Conservation (phyloP, 495 filamentous ascomycete species). For the Staphylotrichum tortipilum region DNA sequence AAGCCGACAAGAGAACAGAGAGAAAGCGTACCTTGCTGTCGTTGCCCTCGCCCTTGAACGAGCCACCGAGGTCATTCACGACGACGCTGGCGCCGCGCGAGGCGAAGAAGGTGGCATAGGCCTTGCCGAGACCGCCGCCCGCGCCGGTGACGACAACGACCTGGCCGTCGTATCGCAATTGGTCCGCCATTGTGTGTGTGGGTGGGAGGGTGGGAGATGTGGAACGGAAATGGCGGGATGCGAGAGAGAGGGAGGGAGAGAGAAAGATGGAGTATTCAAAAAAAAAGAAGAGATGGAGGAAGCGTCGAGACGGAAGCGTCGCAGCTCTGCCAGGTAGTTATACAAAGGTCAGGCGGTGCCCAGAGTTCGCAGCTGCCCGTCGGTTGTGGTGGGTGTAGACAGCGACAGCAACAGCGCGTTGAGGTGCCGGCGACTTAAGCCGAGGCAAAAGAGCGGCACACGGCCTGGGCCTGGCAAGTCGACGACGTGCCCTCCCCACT, state of each 20-base stretch:
- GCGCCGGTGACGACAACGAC: conserved; percentile 95
- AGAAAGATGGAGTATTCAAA: not conserved
- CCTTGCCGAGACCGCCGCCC: conserved; percentile 88
- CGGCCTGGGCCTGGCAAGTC: conserved; percentile 3
- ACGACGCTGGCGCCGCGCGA: conserved; percentile 91
- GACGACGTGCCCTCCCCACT: conserved; percentile 6
- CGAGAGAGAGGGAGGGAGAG: not conserved
- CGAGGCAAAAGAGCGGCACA: conserved; percentile 18
- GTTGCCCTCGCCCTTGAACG: conserved; percentile 88
- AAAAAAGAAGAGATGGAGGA: not conserved
- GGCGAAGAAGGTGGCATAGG: conserved; percentile 86
- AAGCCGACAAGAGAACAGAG: not conserved
- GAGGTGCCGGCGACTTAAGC: conserved; percentile 17
- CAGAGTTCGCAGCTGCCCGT: too few relatives aligned
- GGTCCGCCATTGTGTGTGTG: conserved; percentile 53
- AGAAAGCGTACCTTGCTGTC: conserved; percentile 62
- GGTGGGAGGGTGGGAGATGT: not conserved
- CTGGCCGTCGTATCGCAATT: conserved; percentile 88
- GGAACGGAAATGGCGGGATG: conserved; percentile 1
- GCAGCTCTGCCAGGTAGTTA: conserved; percentile 4
- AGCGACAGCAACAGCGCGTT: conserved; percentile 7
- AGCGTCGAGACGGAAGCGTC: conserved; percentile 4
- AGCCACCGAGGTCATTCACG: conserved; percentile 92
- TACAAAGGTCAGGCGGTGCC: too few relatives aligned
- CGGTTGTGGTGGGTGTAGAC: conserved; percentile 12